These are phyloP conservation scores for Phytophthora sansomeana DNA, from an alignment of 352 stramenopile genomes.

Conservation along the genomic window DNA sequence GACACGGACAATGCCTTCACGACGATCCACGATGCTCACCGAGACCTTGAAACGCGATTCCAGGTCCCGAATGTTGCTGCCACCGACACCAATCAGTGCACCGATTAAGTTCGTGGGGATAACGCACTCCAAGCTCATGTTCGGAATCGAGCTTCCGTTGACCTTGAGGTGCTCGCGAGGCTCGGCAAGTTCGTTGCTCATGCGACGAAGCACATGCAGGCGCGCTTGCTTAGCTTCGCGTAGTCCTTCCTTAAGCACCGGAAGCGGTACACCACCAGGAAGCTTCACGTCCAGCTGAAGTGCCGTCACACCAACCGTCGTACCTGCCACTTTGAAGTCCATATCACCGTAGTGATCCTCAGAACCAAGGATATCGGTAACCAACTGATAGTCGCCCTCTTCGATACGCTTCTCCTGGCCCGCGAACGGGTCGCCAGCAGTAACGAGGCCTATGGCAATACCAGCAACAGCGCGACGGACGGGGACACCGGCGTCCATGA, in stretches of 20 bases:
- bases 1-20: conserved; percentile 89
- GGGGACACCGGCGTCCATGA: conserved; percentile 98
- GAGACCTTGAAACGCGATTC: conserved; percentile 68
- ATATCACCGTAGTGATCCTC: conserved; percentile 99
- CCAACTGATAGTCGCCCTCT: conserved; percentile 82
- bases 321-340: conserved; percentile 98
- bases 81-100: conserved; percentile 77
- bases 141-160: conserved; percentile 40
- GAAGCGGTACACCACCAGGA: conserved; percentile 83
- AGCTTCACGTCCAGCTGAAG: conserved; percentile 98
- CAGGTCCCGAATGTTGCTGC: conserved; percentile 78
- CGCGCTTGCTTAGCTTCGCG: conserved; percentile 85
- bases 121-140: conserved; percentile 65
- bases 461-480: conserved; percentile 94
- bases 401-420: conserved; percentile 64
- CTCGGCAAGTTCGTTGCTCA: conserved; percentile 77
- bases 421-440: conserved; percentile 67
- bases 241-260: conserved; percentile 88
- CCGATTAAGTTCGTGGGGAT: conserved; percentile 67
- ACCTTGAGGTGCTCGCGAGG: conserved; percentile 69
- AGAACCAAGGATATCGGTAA: conserved; percentile 97
- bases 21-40: conserved; percentile 79
- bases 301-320: conserved; percentile 91
- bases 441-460: conserved; percentile 95
- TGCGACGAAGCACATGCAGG: conserved; percentile 82